Base-by-base conservation (phyloP, 2,329 filamentous ascomycete genomes). In the Xylaria sp. region DNA sequence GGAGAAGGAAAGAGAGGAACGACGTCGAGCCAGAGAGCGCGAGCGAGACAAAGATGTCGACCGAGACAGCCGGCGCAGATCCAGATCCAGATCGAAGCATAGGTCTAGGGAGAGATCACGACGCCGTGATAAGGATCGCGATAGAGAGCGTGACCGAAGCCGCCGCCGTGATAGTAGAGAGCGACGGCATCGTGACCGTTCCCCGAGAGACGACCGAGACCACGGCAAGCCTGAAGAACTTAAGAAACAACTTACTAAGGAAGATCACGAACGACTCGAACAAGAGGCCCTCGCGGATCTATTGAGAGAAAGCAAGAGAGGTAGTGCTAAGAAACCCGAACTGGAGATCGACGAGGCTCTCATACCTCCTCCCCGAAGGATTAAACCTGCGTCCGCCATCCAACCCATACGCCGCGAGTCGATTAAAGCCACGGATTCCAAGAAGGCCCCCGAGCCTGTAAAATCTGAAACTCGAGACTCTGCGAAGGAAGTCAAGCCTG, bases 211-310 rank as follows among this genome's bases (percentile, higher is more conserved):
- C 20, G 74, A 72, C 16, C 71, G 72, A 19, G 69, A 71, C 34
- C 71, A 56, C 20, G 63, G 60, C 19, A 65, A 73, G 37, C 68
- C 78, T 0, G 77, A 77, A 50, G 74, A 79, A 39, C 66, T 76
- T 39, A 80, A 81, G 66, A 79, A 83, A 63, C 75, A 80, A 44
- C 74, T 85, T 9, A 80, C 81, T 6, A 79, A 83, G 55, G 82
- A 85, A 59, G 82, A 86, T 38, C 77, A 81, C 21, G 78, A 84
- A 49, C 74, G 77, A 17, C 74, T 86, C 7, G 83, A 86, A 62
- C 77, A 80, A 62, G 80, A 84, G 60, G 83, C 83, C 1, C 70
- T 86, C 54, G 80, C 78, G 18, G 80, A 86, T 55, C 74, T 86
- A 13, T 68, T 86, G 11, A 76, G 83, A n/a, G 83, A 85, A 62